These are phyloP conservation scores for Echites panduratus DNA, from an alignment of 257 asterid genomes.

Conservation along the genomic window DNA sequence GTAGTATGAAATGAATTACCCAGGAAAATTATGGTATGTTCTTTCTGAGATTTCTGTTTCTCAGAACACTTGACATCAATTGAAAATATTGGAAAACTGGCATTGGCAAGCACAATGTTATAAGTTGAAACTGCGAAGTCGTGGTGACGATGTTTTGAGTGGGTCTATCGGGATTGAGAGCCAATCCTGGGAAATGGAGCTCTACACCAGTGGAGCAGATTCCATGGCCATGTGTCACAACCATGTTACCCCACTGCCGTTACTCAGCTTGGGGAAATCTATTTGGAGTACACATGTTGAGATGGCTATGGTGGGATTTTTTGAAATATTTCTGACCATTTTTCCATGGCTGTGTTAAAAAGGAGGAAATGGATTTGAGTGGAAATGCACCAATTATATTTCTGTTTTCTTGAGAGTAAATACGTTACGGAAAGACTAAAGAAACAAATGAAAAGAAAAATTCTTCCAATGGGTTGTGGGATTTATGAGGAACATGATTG, in stretches of 20 bases:
- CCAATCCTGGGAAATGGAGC: slow-evolving; percentile 48
- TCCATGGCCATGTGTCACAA: slow-evolving; percentile 38
- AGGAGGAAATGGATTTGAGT: no score
- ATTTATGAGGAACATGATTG: no score
- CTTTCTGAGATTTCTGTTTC: not conserved
- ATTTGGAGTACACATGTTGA: not conserved
- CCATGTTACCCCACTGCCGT: slow-evolving; percentile 8
- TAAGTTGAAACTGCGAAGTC: not conserved
- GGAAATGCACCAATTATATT: no score
- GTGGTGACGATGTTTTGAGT: slow-evolving; percentile 20
- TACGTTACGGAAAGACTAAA: no score
- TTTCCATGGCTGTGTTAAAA: not conserved
- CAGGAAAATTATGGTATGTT: not conserved
- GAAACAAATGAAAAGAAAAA: no score
- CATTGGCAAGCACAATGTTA: not conserved
- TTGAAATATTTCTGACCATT: not conserved
- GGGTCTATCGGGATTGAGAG: slow-evolving; percentile 36
- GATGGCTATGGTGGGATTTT: slow-evolving; percentile 3
- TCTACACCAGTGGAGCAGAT: slow-evolving; percentile 34
- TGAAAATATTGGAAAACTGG: not conserved
- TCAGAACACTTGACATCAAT: not conserved
- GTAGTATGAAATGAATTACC: not conserved
- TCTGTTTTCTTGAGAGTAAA: no score
- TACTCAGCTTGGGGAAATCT: slow-evolving; percentile 26
- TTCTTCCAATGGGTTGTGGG: no score